A percentile compares a stretch with the other conserved stretches of the same genome.
Evolutionary conservation across 1,284 basidiomycete genomes (phyloP).

Genomic region (Malassezia cuniculi): DNA sequence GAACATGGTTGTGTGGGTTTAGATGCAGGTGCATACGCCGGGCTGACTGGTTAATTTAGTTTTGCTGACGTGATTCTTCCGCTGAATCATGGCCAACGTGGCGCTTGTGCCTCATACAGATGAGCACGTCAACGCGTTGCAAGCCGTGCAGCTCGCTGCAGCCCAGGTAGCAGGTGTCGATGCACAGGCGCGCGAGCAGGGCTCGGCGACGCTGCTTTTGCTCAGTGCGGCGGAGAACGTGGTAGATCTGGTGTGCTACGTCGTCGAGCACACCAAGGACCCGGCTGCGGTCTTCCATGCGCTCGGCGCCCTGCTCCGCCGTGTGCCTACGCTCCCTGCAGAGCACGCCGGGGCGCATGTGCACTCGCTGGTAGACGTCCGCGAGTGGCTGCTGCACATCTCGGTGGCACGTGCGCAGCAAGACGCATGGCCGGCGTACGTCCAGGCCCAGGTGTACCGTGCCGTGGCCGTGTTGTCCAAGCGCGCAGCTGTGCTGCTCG

Average conservation of each 20-base stretch:
- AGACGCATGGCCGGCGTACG: not conserved
- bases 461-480: conserved; percentile 3
- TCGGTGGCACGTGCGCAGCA: not conserved
- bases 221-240: not conserved
- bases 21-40: too few species aligned
- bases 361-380: not conserved
- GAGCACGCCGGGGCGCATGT: not conserved
- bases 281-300: conserved; percentile 7
- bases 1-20: conserved; percentile 6
- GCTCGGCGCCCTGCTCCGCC: conserved; percentile 6
- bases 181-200: not conserved
- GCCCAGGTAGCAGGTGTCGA: not conserved
- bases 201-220: conserved; percentile 1
- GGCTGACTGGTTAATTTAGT: too few species aligned
- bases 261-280: not conserved
- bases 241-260: conserved; percentile 2
- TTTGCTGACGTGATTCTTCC: too few species aligned
- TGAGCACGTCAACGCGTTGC: not conserved
- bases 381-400: conserved; percentile 11
- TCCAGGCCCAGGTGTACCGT: conserved; percentile 1
- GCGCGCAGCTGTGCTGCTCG: not conserved
- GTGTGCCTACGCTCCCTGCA: not conserved
- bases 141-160: conserved; percentile 1
- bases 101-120: conserved; percentile 2
- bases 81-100: not conserved